Evolutionary conservation across 1,284 basidiomycete genomes (phyloP), one percentile per base, ranked within the genome.

Genomic region (Peniophora sp.): DNA sequence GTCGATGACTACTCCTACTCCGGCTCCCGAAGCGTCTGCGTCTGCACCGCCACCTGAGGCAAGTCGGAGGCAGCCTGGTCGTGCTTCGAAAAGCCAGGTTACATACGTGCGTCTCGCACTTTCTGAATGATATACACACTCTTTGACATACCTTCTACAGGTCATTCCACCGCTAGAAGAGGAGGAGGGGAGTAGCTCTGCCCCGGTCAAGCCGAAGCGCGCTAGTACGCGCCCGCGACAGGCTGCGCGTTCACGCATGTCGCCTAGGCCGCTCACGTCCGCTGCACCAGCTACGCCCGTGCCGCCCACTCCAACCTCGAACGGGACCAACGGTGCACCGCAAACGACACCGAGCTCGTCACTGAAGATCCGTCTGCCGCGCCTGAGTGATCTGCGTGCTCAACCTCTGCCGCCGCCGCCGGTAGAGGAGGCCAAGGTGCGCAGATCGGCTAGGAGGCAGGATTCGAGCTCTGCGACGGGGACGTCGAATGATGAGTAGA

Each of bases 321-420:
- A 14, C 23, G 44, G 20, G 19, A 16, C 44, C 23, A 45, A 16
- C 23, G 23, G n/a, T 25, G 50, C 38, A 14, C 53, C 11, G 51
- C 58, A 45, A 11, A 52, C 61, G 8, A 67, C 65, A 1, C 74
- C 77, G 10, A 75, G 75, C 3, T 69, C 38, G n/a, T 41, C 38
- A 41, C 38, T 81, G 50, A 81, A 81, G 63, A 81, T 81, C 52
- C 74, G 79, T 23, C 68, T 81, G 50, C 78, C 78, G 12, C 71
- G 77, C 19, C 63, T 79, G 48, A 73, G 56, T 20, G 56, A 54
- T 5, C 44, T 64, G 44, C 59, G 50, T 41, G 53, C 55, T 14
- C 54, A 55, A n/a, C 57, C 60, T 3, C 52, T 51, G 16, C 49
- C 55, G 10, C 47, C 55, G 9, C 47, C 55, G 17, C 45, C 55